phyloP scores from a whole-genome alignment of 2,329 filamentous ascomycete genomes.

The Clarireedia sp. region DNA sequence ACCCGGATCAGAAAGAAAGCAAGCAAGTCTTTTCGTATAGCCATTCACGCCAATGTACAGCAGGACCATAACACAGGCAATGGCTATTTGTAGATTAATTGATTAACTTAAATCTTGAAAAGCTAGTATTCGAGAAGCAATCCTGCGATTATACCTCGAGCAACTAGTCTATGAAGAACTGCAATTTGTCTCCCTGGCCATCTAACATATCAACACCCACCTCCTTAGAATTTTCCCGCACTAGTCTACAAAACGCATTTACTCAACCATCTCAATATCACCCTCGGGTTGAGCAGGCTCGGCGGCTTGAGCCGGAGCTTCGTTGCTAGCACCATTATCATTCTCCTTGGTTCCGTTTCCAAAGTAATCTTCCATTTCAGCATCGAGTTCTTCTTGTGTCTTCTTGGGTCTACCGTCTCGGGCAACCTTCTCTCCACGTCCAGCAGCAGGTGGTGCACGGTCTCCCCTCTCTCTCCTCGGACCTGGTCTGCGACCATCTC shows the following conservation, averaged over 20 bases:
- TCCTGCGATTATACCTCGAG: too few species aligned
- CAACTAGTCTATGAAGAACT: too few species aligned
- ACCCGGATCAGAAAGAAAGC: too few species aligned
- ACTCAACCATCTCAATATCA: constrained; percentile 61
- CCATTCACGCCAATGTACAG: too few species aligned
- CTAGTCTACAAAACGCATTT: background rate
- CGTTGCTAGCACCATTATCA: constrained; percentile 24
- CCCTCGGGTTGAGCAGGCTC: constrained; percentile 34
- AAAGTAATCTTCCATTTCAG: constrained; percentile 97
- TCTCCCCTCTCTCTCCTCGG: constrained; percentile 29
- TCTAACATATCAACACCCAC: too few species aligned
- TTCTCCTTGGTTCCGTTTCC: constrained; percentile 34
- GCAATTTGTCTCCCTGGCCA: too few species aligned
- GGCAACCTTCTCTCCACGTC: constrained; percentile 35
- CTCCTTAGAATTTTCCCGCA: too few species aligned
- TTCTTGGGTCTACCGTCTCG: constrained; percentile 58
- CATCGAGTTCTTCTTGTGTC: constrained; percentile 85
- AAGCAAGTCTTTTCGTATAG: too few species aligned
- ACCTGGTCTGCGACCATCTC: constrained; percentile 45
- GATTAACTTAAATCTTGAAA: too few species aligned
- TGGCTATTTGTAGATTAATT: too few species aligned
- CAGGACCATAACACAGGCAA: too few species aligned
- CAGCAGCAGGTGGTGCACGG: constrained; percentile 35
- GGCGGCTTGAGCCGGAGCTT: constrained; percentile 23
- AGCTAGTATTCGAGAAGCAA: too few species aligned